These are phyloP conservation scores for Aspergillus proliferans DNA, from an alignment of 2,329 filamentous ascomycete genomes.

Conservation along the genomic window DNA sequence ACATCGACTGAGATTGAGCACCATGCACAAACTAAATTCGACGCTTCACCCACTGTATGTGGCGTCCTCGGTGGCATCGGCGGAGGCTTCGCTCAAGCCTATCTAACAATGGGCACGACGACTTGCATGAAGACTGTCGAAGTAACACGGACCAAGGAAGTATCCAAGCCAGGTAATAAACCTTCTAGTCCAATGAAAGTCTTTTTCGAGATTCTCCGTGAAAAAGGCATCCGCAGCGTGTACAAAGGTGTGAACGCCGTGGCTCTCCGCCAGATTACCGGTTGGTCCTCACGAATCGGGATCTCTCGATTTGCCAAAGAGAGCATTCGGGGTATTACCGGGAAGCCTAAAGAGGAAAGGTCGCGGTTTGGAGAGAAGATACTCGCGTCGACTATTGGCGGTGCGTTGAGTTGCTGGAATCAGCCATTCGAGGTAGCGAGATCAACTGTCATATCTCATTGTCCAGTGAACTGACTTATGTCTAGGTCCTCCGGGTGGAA, in stretches of 20 bases:
- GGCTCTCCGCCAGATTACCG: slow-evolving; percentile 11
- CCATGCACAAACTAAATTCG: slow-evolving; percentile 67
- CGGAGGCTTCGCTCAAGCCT: slow-evolving; percentile 90
- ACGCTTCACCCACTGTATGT: slow-evolving; percentile 72
- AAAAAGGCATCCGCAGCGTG: slow-evolving; percentile 5
- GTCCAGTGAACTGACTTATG: not conserved
- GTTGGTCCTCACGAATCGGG: slow-evolving; percentile 13
- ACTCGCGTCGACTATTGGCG: slow-evolving; percentile 13
- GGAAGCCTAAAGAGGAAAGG: slow-evolving; percentile 4
- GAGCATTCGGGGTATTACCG: slow-evolving; percentile 5
- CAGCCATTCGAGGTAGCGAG: slow-evolving; percentile 14
- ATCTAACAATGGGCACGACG: slow-evolving; percentile 98
- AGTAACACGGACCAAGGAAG: slow-evolving; percentile 92
- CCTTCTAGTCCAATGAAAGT: not conserved
- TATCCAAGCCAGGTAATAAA: not conserved
- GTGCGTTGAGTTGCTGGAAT: slow-evolving; percentile 13
- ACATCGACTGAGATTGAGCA: slow-evolving; percentile 94
- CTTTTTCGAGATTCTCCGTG: slow-evolving; percentile 2
- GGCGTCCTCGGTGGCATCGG: slow-evolving; percentile 84
- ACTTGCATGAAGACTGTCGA: slow-evolving; percentile 99
- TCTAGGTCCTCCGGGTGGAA: slow-evolving; percentile 6
- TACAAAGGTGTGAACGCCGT: slow-evolving; percentile 13
- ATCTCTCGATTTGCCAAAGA: slow-evolving; percentile 21
- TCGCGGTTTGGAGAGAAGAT: slow-evolving; percentile 10
- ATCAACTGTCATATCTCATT: not conserved